Evolutionary conservation across 163 green algal genomes (phyloP).

Genomic region (Chloroidium sp.): DNA sequence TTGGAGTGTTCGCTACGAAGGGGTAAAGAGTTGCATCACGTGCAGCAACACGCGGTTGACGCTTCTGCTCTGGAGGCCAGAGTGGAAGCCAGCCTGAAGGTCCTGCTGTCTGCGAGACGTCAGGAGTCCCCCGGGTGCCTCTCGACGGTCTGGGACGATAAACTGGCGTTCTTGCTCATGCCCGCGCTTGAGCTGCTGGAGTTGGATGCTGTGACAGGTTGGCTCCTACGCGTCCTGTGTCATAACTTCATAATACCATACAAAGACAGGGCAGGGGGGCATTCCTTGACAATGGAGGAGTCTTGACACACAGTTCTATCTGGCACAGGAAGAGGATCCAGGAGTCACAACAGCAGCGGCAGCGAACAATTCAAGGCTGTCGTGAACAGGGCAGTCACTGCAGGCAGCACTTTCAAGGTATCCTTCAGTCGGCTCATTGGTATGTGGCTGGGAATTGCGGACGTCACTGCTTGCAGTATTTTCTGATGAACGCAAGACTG

Average conservation of each 20-base stretch:
- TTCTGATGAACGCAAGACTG: too few relatives aligned
- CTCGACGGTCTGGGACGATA: conserved; percentile 30
- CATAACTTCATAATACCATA: too few relatives aligned
- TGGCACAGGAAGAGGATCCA: too few relatives aligned
- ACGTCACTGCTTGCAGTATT: too few relatives aligned
- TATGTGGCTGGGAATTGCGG: too few relatives aligned
- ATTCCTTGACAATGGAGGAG: too few relatives aligned
- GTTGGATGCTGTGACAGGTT: conserved; percentile 34
- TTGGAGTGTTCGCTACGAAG: background rate
- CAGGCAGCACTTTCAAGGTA: too few relatives aligned
- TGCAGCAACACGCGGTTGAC: conserved; percentile 18
- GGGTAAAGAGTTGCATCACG: background rate
- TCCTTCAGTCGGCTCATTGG: too few relatives aligned
- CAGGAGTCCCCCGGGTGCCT: conserved; percentile 5
- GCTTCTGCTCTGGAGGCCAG: conserved; percentile 9
- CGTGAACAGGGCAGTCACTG: too few relatives aligned
- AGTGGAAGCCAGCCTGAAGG: conserved; percentile 25
- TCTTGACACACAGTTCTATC: too few relatives aligned
- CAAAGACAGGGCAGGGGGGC: too few relatives aligned
- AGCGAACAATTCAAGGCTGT: background rate
- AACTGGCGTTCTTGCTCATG: conserved; percentile 43
- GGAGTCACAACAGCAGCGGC: conserved; percentile 26
- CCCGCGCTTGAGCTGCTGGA: conserved; percentile 43
- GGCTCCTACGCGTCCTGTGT: conserved; percentile 18
- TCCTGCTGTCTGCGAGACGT: conserved; percentile 8